These are phyloP conservation scores for Vigna nakashimae DNA, from an alignment of 306 rosid species.

Conservation along the genomic window DNA sequence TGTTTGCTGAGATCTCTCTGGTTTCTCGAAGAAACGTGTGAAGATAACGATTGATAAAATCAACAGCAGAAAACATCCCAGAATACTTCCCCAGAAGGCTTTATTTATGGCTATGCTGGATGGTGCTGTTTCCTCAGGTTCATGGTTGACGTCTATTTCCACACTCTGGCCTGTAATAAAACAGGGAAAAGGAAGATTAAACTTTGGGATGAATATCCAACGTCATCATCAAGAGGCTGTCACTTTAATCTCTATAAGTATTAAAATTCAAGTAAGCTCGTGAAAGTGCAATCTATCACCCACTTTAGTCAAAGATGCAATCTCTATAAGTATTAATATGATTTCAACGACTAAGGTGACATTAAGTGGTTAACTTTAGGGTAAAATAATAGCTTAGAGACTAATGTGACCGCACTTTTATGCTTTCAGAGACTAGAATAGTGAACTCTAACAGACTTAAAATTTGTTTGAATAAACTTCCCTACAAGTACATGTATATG, in stretches of 20 bases:
- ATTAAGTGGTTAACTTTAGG: no score
- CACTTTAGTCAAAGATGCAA: no score
- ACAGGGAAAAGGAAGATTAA: conserved; percentile 35
- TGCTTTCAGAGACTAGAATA: no score
- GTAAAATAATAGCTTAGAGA: no score
- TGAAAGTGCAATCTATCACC: no score
- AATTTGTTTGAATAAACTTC: background rate
- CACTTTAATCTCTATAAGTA: no score
- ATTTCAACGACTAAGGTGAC: no score
- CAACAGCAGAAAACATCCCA: conserved; percentile 55
- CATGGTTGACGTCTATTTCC: conserved; percentile 66
- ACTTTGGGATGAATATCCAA: background rate
- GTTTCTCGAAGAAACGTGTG: conserved; percentile 53
- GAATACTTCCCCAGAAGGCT: conserved; percentile 52
- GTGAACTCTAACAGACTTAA: background rate
- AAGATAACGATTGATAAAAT: conserved; percentile 48
- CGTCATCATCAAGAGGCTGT: no score
- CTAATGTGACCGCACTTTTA: no score
- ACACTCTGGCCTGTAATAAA: conserved; percentile 74
- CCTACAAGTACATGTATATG: background rate
- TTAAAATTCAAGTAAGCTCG: no score
- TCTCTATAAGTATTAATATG: no score
- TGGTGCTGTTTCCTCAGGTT: conserved; percentile 53
- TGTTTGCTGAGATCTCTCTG: conserved; percentile 57
- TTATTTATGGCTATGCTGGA: conserved; percentile 36